phyloP scores from a whole-genome alignment of 176 grass and related monocot genomes.

The Dendrocalamus sinicus region DNA sequence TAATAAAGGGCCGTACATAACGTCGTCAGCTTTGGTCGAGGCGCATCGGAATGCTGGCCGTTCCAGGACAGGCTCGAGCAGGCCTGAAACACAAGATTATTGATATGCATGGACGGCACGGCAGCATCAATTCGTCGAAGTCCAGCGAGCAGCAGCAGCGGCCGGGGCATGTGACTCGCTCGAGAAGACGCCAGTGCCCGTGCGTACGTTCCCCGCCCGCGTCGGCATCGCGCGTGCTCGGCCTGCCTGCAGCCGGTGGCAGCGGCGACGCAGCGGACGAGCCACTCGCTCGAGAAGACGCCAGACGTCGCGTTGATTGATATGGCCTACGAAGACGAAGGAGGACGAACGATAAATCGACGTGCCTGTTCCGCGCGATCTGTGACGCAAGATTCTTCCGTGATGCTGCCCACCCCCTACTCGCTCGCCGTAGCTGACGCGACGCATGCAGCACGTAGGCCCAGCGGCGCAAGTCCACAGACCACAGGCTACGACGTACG shows the following conservation, averaged over 20 bases:
- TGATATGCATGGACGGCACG: neutral
- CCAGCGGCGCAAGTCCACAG: too few relatives aligned
- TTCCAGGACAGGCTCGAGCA: neutral
- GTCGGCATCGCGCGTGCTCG: too few relatives aligned
- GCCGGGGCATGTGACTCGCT: constrained; percentile 21
- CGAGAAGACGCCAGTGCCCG: constrained; percentile 1
- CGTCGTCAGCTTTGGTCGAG: constrained; percentile 24
- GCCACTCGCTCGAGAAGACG: too few relatives aligned
- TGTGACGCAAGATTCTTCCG: neutral
- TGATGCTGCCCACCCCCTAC: neutral
- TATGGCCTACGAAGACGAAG: too few relatives aligned
- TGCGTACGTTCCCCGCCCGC: neutral
- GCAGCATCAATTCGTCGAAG: too few relatives aligned
- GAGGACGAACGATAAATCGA: neutral
- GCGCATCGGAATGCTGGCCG: constrained; percentile 47
- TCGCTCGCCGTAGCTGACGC: neutral
- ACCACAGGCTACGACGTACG: too few relatives aligned
- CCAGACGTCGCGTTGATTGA: too few relatives aligned
- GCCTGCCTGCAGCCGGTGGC: too few relatives aligned
- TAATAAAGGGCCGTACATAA: neutral
- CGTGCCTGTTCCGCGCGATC: neutral
- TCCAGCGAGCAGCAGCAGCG: neutral
- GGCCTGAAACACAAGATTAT: neutral
- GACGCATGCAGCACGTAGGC: neutral
- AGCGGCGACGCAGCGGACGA: too few relatives aligned